A percentile compares a stretch with the other conserved stretches of the same genome.
Evolutionary conservation across 2,329 filamentous ascomycete genomes (phyloP).

Genomic region (Trichoderma lentiforme): DNA sequence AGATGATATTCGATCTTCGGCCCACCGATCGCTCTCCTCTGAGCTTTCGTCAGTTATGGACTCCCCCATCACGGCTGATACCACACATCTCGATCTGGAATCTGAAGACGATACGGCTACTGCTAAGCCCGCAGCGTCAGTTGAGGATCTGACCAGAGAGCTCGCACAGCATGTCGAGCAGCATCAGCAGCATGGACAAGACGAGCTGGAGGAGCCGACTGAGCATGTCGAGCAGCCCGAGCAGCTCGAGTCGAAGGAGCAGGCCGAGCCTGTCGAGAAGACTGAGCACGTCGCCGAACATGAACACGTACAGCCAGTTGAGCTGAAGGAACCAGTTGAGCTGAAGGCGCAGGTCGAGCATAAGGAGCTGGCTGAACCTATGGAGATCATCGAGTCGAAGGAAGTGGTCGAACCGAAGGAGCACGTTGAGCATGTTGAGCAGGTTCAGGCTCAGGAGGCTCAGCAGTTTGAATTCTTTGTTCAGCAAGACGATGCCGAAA

Average conservation of each 20-base stretch:
- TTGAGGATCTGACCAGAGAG: slow-evolving; percentile 39
- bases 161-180: background rate
- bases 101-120: slow-evolving; percentile 42
- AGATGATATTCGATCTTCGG: slow-evolving; percentile 62
- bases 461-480: background rate
- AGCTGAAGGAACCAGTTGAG: background rate
- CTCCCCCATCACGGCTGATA: slow-evolving; percentile 63
- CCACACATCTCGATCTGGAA: slow-evolving; percentile 53
- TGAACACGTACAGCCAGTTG: background rate
- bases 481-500: background rate
- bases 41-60: slow-evolving; percentile 87
- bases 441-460: background rate
- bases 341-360: background rate
- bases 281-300: background rate
- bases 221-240: background rate
- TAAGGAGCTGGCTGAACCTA: background rate
- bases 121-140: slow-evolving; percentile 40
- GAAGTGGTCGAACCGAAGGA: slow-evolving; percentile 32
- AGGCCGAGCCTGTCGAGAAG: background rate
- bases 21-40: slow-evolving; percentile 84
- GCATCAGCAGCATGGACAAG: background rate
- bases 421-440: background rate
- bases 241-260: background rate
- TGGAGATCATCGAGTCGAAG: background rate
- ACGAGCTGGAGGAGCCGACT: background rate